Conservation (phyloP, 2,329 filamentous ascomycete species). For the Byssoonygena ceratinophila region DNA sequence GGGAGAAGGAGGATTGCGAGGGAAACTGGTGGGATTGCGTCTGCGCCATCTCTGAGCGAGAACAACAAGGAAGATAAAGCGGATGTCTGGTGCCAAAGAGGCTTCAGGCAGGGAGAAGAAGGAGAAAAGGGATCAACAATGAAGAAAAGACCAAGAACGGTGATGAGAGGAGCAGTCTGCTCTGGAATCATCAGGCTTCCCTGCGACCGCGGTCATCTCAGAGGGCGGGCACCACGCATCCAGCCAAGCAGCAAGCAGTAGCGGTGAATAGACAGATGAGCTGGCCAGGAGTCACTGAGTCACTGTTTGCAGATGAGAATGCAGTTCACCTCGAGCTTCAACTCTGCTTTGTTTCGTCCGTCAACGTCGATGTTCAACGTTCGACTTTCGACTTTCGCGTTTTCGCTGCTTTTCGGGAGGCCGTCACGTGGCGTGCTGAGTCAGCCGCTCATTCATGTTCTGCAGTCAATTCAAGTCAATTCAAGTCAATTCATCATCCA, state of each 20-base stretch:
- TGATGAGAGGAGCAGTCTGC: slow-evolving; percentile 24
- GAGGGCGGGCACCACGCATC: background rate
- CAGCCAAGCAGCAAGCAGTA: background rate
- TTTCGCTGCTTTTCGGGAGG: background rate
- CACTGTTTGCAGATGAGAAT: too few species aligned
- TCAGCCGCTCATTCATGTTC: background rate
- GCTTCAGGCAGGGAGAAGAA: too few species aligned
- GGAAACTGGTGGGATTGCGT: slow-evolving; percentile 45
- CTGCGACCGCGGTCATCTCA: slow-evolving; percentile 11
- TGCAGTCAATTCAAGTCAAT: background rate
- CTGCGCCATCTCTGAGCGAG: slow-evolving; percentile 46
- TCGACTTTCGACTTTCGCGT: background rate
- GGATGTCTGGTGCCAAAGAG: too few species aligned
- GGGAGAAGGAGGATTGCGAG: slow-evolving; percentile 50
- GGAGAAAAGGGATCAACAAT: slow-evolving; percentile 8
- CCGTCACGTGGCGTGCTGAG: background rate
- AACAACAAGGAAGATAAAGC: too few species aligned
- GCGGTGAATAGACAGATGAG: too few species aligned
- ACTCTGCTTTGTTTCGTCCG: too few species aligned
- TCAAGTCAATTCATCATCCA: background rate
- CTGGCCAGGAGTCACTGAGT: too few species aligned
- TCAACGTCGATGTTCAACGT: too few species aligned
- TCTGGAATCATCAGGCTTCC: slow-evolving; percentile 24
- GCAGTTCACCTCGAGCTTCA: too few species aligned
- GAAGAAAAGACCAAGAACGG: background rate